Evolutionary conservation across 2,329 filamentous ascomycete species (phyloP).

Genomic region (Monosporascus sp.): DNA sequence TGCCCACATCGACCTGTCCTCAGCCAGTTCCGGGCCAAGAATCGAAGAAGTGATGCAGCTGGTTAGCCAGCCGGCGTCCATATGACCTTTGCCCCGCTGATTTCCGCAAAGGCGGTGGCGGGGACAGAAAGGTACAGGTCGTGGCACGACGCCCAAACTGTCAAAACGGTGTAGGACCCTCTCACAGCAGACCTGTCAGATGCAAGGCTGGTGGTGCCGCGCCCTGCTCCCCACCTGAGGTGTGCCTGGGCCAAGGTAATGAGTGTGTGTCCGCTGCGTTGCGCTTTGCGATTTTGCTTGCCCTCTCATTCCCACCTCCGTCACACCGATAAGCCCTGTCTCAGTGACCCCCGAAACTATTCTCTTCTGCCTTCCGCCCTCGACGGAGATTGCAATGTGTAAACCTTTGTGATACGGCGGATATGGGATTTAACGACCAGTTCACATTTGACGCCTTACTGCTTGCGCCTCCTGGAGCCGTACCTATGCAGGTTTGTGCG

Average conservation of each 20-base stretch:
- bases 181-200: no score
- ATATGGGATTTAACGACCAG: no score
- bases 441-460: no score
- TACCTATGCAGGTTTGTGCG: background rate
- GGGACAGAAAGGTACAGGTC: background rate
- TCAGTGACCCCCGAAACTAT: background rate
- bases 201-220: background rate
- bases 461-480: no score
- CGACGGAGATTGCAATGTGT: background rate
- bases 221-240: background rate
- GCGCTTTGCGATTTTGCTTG: background rate
- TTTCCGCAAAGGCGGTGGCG: no score
- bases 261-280: background rate
- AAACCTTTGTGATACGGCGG: no score
- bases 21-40: no score
- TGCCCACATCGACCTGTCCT: no score
- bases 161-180: background rate
- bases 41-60: no score
- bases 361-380: background rate
- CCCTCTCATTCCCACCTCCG: background rate
- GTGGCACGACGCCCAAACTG: background rate
- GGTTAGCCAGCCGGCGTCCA: no score
- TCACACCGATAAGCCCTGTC: background rate
- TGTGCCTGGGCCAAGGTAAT: background rate
- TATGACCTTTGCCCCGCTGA: no score